Base-by-base conservation (phyloP, 2,329 filamentous ascomycete genomes). In the Cladorrhinum sp. region DNA sequence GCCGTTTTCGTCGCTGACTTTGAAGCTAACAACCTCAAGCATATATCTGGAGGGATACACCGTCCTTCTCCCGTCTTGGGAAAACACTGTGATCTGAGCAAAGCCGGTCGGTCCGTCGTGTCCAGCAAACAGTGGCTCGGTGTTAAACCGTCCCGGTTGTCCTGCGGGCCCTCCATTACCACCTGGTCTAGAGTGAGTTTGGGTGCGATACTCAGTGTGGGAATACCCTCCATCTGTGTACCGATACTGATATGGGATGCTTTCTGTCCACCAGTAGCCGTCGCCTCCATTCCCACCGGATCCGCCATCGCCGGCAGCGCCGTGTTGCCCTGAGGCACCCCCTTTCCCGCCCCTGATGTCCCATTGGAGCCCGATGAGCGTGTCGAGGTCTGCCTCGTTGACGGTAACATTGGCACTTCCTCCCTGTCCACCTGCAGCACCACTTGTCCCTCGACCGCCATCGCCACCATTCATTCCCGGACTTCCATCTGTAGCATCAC, bases 361-460 rank as follows among this genome's bases (percentile, higher is more conserved):
- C 58, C 58, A 63, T 3, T 63, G 23, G 2, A 63, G n/a, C 1
- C 50, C 58, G 36, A 63, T 49, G n/a, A 63, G 58, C 1, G 55
- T 55, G 23, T 63, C 61, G 18, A 63, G 51, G 20, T 63, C 58
- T 6, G 55, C 50, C 28, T 63, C 55, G 9, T 20, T 26, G n/a
- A 63, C 49, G 2, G 50, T 60, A 16, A 63, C 46, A 24, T 58
- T 30, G 8, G 55, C 61, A 21, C 28, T 36, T 21, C 61, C 61
- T 10, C 61, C 61, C 10, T 18, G 36, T 46, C 61, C 61, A n/a
- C 61, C 61, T 14, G 49, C 48, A 7, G 61, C 61, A 10, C 61
- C 61, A 39, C 51, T 60, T 23, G 61, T 60, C 6, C 61, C 61
- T 42, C 58, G 50, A n/a, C 61, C 61, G 21, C 61, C 61, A 20